A percentile compares a stretch with the other conserved stretches of the same genome.
These are phyloP conservation scores for Articulospora tetracladia DNA, from an alignment of 495 filamentous ascomycete genomes.

Conservation along the genomic window DNA sequence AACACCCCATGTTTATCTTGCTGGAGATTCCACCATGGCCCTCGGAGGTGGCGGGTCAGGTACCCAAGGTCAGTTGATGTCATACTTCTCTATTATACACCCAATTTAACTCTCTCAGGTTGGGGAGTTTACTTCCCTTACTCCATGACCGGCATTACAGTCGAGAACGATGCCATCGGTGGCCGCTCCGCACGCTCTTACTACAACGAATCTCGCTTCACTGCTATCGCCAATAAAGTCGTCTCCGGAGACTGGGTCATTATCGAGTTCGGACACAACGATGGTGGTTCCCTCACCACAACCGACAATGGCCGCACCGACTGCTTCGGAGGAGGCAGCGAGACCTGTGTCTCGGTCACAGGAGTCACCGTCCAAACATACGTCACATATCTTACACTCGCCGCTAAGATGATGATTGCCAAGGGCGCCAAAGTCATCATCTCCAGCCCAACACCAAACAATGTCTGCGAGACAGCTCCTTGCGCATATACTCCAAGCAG, in stretches of 20 bases:
- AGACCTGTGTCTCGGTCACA: conserved; percentile 43
- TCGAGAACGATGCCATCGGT: conserved; percentile 55
- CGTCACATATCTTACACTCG: conserved; percentile 47
- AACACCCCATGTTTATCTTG: conserved; percentile 44
- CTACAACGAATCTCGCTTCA: conserved; percentile 57
- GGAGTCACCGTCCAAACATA: conserved; percentile 21
- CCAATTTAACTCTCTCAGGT: conserved; percentile 27
- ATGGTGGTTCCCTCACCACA: conserved; percentile 52
- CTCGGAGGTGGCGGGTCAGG: conserved; percentile 30
- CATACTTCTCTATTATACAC: background rate
- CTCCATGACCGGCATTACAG: conserved; percentile 37
- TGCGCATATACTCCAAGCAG: conserved; percentile 40
- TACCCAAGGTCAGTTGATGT: conserved; percentile 15
- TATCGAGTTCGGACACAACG: conserved; percentile 55
- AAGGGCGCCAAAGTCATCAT: conserved; percentile 65
- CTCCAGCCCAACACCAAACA: conserved; percentile 59
- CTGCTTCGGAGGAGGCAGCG: conserved; percentile 48
- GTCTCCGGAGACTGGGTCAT: conserved; percentile 43
- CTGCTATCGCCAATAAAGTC: conserved; percentile 43
- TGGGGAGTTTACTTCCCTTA: conserved; percentile 57
- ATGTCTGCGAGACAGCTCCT: conserved; percentile 52
- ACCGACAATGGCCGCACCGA: conserved; percentile 58
- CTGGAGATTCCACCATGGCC: conserved; percentile 57
- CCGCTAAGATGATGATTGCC: conserved; percentile 43
- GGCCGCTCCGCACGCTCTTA: conserved; percentile 59